Percentiles rank a stretch among this genome's conserved stretches.
These are phyloP conservation scores for Colletotrichum somersetense DNA, from an alignment of 2,329 filamentous ascomycete genomes.

Conservation along the genomic window DNA sequence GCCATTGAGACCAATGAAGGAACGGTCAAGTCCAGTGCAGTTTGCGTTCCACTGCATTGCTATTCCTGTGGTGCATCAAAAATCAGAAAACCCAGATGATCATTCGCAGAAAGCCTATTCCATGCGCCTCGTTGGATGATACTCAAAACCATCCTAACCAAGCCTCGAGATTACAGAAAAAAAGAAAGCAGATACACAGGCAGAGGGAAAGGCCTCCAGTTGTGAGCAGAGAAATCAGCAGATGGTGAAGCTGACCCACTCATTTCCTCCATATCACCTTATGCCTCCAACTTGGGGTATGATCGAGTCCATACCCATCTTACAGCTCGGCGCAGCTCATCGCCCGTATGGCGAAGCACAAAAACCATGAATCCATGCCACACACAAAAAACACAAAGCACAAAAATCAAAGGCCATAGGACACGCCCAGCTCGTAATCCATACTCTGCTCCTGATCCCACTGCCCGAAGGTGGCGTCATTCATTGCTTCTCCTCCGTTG, in stretches of 20 bases:
- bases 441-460: background rate
- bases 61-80: background rate
- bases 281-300: background rate
- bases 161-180: background rate
- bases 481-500: background rate
- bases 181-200: background rate
- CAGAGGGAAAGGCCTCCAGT: background rate
- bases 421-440: background rate
- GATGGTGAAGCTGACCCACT: background rate
- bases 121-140: background rate
- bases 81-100: background rate
- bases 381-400: background rate
- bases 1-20: too few relatives aligned
- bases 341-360: background rate
- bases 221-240: background rate
- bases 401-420: background rate
- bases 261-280: background rate
- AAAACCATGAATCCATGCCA: background rate
- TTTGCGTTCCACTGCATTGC: too few relatives aligned
- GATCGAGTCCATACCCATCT: background rate
- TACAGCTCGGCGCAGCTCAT: background rate
- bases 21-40: too few relatives aligned
- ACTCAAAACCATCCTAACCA: background rate
- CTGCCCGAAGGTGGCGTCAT: background rate
- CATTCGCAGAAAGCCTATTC: background rate